Evolutionary conservation across 2,329 filamentous ascomycete genomes (phyloP).

Genomic region (Penicillium sp.): DNA sequence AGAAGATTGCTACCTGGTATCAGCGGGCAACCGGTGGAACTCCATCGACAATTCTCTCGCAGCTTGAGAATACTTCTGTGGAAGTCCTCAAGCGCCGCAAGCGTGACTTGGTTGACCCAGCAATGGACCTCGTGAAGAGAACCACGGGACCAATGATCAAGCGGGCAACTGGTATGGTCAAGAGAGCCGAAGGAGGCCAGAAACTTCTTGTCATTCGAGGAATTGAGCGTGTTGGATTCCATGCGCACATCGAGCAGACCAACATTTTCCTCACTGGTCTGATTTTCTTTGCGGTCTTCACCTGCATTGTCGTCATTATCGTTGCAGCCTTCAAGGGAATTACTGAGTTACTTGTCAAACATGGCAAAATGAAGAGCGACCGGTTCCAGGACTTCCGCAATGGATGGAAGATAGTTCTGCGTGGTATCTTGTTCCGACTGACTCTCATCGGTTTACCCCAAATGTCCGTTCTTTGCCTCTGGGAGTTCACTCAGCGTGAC

Average conservation of each 20-base stretch:
- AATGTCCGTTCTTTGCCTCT: constrained; percentile 84
- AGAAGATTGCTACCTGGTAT: constrained; percentile 90
- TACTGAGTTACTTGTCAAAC: constrained; percentile 72
- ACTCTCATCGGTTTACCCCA: constrained; percentile 89
- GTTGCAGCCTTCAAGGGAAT: constrained; percentile 77
- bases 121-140: constrained; percentile 24
- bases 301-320: constrained; percentile 67
- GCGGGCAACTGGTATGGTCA: constrained; percentile 40
- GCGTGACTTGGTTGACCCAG: constrained; percentile 48
- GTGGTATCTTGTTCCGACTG: constrained; percentile 89
- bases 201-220: constrained; percentile 63
- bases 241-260: constrained; percentile 76
- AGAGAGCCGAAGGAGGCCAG: constrained; percentile 50
- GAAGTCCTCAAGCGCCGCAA: constrained; percentile 64
- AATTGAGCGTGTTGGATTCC: constrained; percentile 86
- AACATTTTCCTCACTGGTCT: constrained; percentile 93
- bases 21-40: constrained; percentile 88
- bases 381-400: constrained; percentile 93
- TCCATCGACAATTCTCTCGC: constrained; percentile 73
- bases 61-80: constrained; percentile 72
- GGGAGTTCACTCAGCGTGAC: constrained; percentile 86
- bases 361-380: constrained; percentile 74
- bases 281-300: constrained; percentile 82
- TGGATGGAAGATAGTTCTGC: constrained; percentile 87
- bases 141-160: constrained; percentile 16